Evolutionary conservation across 1,139 yeast genomes (phyloP).

Genomic region (Kodamaea ohmeri): DNA sequence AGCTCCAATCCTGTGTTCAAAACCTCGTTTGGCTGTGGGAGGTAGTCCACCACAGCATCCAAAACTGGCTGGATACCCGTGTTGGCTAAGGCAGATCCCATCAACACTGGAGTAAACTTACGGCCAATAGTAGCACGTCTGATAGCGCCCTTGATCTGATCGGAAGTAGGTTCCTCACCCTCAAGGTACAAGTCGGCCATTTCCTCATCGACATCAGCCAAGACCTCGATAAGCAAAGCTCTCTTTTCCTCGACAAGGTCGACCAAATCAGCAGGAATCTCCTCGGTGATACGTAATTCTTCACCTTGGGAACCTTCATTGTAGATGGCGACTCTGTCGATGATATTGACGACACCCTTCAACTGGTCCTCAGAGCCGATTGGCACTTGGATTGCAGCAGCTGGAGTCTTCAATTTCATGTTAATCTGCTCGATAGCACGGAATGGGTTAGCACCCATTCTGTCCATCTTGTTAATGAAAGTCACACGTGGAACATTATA

Average conservation of each 20-base stretch:
- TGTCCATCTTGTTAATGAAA: conserved; percentile 95
- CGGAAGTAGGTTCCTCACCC: conserved; percentile 80
- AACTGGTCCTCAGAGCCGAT: conserved; percentile 88
- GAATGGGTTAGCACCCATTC: conserved; percentile 99
- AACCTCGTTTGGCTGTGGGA: conserved; percentile 93
- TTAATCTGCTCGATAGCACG: conserved; percentile 90
- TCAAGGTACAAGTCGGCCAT: conserved; percentile 91
- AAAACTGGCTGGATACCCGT: conserved; percentile 92
- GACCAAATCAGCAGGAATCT: conserved; percentile 58
- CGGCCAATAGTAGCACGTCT: conserved; percentile 96
- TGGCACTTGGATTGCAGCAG: conserved; percentile 97
- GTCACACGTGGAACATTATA: conserved; percentile 96
- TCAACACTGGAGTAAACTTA: conserved; percentile 94
- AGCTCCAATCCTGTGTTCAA: conserved; percentile 86
- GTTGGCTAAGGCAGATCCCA: conserved; percentile 98
- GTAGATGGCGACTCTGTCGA: conserved; percentile 80
- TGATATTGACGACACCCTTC: conserved; percentile 87
- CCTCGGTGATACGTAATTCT: conserved; percentile 51
- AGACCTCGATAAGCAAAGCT: conserved; percentile 77
- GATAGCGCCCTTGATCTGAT: conserved; percentile 83
- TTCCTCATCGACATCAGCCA: conserved; percentile 97
- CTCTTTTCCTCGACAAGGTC: conserved; percentile 43
- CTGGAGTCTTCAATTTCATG: conserved; percentile 81
- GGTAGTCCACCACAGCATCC: conserved; percentile 92
- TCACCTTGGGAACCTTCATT: conserved; percentile 96